Evolutionary conservation across 805 yeast genomes (phyloP), one percentile per base, ranked within the genome.

Genomic region (Candida palmyrensis): DNA sequence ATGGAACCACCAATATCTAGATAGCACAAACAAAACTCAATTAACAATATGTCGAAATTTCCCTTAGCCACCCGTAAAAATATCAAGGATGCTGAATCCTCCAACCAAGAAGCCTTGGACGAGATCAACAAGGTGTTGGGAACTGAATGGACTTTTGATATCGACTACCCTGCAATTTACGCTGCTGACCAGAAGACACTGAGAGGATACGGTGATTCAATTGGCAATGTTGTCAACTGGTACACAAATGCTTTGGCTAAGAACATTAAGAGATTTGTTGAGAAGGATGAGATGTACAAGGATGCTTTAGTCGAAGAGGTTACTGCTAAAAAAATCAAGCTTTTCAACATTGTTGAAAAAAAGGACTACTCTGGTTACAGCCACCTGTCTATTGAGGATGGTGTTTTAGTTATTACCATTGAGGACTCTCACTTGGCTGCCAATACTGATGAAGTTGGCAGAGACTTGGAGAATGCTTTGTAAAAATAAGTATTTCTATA

Each of bases 301-400:
- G 43, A 40, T 9, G 41, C 41, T 4, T 26, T 40, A 16, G 24
- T 30, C 12, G 43, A 39, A 19, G 43, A 38, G 25, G 32, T 40
- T 28, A 12, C 33, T 12, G 21, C 10, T 15, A 40, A 40, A 11
- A 16, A 25, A 19, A 38, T 40, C 26, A 26, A 35, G 27, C 38
- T 27, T 16, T 30, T 37, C 24, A 38, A 37, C 22, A 15, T 40
- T 20, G 41, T n/a, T n/a, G n/a, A n/a, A n/a, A n/a, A n/a, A n/a
- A n/a, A n/a, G n/a, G n/a, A n/a, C n/a, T n/a, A n/a, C n/a, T n/a
- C n/a, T n/a, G n/a, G n/a, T n/a, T n/a, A n/a, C n/a, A n/a, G n/a
- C n/a, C n/a, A n/a, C n/a, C n/a, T n/a, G n/a, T n/a, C n/a, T n/a
- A n/a, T n/a, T n/a, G n/a, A n/a, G n/a, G n/a, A n/a, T n/a, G n/a